phyloP scores from a whole-genome alignment of 805 yeast genomes.

The Saccharomycopsis selenospora region DNA sequence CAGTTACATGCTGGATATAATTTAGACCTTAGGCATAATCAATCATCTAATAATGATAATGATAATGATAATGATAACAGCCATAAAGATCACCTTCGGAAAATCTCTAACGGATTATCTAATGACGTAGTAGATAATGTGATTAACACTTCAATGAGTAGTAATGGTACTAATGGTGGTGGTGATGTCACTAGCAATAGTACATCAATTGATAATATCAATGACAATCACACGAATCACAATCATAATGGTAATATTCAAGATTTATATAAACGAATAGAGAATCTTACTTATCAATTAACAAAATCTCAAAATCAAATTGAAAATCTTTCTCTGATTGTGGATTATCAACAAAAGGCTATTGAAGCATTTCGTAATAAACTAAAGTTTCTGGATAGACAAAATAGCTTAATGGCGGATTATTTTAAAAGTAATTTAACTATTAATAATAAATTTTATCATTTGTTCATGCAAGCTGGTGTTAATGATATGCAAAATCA shows the following conservation, averaged over 20 bases:
- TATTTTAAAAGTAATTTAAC: conserved; percentile 4
- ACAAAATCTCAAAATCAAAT: conserved; percentile 6
- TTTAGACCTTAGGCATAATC: background rate
- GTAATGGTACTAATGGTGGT: background rate
- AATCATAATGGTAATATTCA: background rate
- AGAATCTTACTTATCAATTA: conserved; percentile 2
- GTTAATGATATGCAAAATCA: background rate
- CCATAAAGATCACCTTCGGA: background rate
- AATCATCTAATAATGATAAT: background rate
- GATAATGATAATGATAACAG: background rate
- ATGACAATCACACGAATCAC: too few relatives aligned
- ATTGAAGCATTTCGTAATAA: background rate
- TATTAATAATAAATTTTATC: background rate
- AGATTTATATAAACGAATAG: background rate
- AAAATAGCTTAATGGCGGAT: conserved; percentile 7
- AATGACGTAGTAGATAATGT: too few relatives aligned
- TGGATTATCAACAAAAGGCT: conserved; percentile 9
- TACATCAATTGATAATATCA: too few relatives aligned
- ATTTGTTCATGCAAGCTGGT: background rate
- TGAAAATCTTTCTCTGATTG: background rate
- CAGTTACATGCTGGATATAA: background rate
- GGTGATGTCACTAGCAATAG: too few relatives aligned
- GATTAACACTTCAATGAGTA: background rate
- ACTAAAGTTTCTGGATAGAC: background rate
- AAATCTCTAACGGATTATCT: too few relatives aligned